Evolutionary conservation across 108 stramenopile species (phyloP).

Genomic region (Mediolabrus comicus): DNA sequence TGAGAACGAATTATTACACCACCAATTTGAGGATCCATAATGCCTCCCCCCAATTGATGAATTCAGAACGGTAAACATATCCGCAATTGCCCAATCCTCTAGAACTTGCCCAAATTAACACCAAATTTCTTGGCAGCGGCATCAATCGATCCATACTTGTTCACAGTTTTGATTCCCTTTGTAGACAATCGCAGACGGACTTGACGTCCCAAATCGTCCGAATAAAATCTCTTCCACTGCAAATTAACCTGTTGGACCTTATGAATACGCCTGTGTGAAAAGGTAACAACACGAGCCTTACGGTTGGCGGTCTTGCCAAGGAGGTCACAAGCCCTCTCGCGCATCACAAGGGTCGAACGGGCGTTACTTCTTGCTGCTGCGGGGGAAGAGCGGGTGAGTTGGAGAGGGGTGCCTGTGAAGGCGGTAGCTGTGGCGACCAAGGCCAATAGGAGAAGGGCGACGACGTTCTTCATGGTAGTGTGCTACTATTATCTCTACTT

Average conservation of each 20-base stretch:
- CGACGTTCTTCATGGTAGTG: slow-evolving; percentile 50
- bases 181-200: slow-evolving; percentile 89
- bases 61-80: neutral
- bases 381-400: slow-evolving; percentile 11
- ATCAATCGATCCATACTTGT: slow-evolving; percentile 91
- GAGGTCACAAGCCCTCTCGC: slow-evolving; percentile 85
- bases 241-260: slow-evolving; percentile 93
- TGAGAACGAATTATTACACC: slow-evolving; percentile 3
- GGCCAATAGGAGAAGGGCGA: slow-evolving; percentile 56
- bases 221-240: slow-evolving; percentile 87
- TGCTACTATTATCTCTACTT: neutral
- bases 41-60: neutral
- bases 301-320: slow-evolving; percentile 92
- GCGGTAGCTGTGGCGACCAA: slow-evolving; percentile 54
- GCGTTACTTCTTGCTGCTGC: slow-evolving; percentile 3
- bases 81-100: slow-evolving; percentile 14
- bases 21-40: neutral
- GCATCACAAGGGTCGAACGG: slow-evolving; percentile 66
- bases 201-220: slow-evolving; percentile 78
- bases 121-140: slow-evolving; percentile 94
- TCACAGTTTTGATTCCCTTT: slow-evolving; percentile 95
- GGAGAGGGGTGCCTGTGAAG: slow-evolving; percentile 65
- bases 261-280: slow-evolving; percentile 91
- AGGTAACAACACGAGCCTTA: slow-evolving; percentile 92
- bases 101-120: slow-evolving; percentile 86